phyloP scores from a whole-genome alignment of 345 rosid genomes.

The Brassica cretica region DNA sequence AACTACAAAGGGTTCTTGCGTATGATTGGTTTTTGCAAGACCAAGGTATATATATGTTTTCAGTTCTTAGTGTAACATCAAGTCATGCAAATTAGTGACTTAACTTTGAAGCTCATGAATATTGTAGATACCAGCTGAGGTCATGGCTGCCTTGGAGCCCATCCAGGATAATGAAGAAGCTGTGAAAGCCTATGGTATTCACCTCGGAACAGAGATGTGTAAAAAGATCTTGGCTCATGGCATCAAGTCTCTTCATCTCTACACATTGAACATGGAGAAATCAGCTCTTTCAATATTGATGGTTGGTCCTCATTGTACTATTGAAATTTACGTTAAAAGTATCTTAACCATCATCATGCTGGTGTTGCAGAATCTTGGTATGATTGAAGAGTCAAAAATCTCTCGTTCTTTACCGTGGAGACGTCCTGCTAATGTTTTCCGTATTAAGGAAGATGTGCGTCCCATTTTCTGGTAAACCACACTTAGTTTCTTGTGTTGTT shows the following conservation, averaged over 20 bases:
- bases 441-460: conserved; percentile 89
- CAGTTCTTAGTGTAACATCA: neutral
- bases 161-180: conserved; percentile 98
- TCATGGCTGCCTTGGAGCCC: conserved; percentile 86
- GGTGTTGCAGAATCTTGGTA: conserved; percentile 78
- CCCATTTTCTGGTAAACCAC: conserved; percentile 86
- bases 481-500: conserved; percentile 16
- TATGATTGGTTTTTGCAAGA: conserved; percentile 96
- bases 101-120: neutral
- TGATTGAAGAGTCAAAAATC: conserved; percentile 88
- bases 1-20: conserved; percentile 91
- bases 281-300: conserved; percentile 83
- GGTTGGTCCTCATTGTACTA: conserved; percentile 45
- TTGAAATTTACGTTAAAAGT: neutral
- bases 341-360: conserved; percentile 25
- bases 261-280: conserved; percentile 93
- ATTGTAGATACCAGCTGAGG: conserved; percentile 73
- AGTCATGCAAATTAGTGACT: neutral
- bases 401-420: conserved; percentile 89
- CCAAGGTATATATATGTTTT: conserved; percentile 66
- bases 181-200: conserved; percentile 87
- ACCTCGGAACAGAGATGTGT: conserved; percentile 96
- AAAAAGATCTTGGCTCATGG: conserved; percentile 90
- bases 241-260: conserved; percentile 74
- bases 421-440: conserved; percentile 85